Conservation (phyloP, 495 filamentous ascomycete species). For the Podospora conica region DNA sequence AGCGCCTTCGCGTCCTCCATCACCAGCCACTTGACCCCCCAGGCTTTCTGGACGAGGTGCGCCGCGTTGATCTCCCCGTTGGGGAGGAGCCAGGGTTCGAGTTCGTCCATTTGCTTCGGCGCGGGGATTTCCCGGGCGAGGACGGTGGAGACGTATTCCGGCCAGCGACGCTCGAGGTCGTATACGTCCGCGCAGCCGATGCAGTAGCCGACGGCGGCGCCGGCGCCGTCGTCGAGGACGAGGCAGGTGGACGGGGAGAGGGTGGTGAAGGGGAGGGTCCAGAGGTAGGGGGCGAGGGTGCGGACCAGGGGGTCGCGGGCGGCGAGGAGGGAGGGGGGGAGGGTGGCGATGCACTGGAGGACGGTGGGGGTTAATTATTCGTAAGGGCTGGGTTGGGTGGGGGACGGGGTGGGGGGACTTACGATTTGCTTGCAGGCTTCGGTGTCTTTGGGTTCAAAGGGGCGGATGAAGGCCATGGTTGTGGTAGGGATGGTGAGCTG, state of each 20-base stretch:
- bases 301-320: slow-evolving; percentile 18
- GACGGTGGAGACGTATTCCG: slow-evolving; percentile 27
- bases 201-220: slow-evolving; percentile 36
- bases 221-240: slow-evolving; percentile 37
- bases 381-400: neutral
- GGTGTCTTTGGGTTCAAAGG: slow-evolving; percentile 20
- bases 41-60: slow-evolving; percentile 30
- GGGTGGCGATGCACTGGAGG: slow-evolving; percentile 36
- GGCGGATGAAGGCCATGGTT: slow-evolving; percentile 11
- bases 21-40: slow-evolving; percentile 28
- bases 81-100: slow-evolving; percentile 17
- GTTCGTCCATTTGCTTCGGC: slow-evolving; percentile 19
- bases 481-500: neutral
- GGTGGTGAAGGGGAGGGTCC: slow-evolving; percentile 39
- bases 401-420: slow-evolving; percentile 3
- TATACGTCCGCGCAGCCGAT: slow-evolving; percentile 35
- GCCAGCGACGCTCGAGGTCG: slow-evolving; percentile 24
- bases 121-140: slow-evolving; percentile 16
- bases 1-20: slow-evolving; percentile 25
- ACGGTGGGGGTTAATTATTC: neutral
- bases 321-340: slow-evolving; percentile 28
- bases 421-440: slow-evolving; percentile 34
- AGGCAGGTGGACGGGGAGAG: slow-evolving; percentile 33
- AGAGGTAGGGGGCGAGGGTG: slow-evolving; percentile 36
- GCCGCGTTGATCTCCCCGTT: slow-evolving; percentile 21